Percentiles rank a stretch among this genome's conserved stretches.
Evolutionary conservation across 2,329 filamentous ascomycete genomes (phyloP).

Genomic region (Paramyrothecium roridum): DNA sequence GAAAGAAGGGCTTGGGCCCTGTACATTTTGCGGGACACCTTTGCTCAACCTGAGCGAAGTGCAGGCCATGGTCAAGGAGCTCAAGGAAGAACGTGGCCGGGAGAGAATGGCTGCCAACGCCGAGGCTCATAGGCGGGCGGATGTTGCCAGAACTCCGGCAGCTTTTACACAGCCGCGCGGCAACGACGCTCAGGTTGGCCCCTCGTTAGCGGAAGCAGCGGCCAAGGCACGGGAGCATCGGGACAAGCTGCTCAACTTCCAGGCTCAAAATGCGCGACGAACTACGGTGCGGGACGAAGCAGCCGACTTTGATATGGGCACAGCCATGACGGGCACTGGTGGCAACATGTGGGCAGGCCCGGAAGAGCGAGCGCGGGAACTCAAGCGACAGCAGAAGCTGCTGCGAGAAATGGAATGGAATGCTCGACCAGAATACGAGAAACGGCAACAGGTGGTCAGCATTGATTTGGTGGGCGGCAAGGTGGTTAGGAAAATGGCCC

Average conservation of each 20-base stretch:
- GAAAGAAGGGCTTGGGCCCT: conserved; percentile 89
- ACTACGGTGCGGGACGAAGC: conserved; percentile 88
- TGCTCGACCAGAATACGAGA: conserved; percentile 82
- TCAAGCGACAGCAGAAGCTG: conserved; percentile 82
- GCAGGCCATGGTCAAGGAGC: conserved; percentile 78
- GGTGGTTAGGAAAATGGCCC: conserved; percentile 69
- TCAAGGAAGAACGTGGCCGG: conserved; percentile 80
- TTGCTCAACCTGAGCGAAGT: conserved; percentile 72
- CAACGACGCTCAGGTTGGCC: conserved; percentile 19
- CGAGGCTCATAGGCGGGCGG: conserved; percentile 61
- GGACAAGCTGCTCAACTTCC: conserved; percentile 77
- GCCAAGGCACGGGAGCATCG: conserved; percentile 72
- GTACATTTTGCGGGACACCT: conserved; percentile 80
- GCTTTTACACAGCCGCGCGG: conserved; percentile 53
- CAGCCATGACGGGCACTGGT: conserved; percentile 36
- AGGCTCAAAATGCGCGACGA: conserved; percentile 78
- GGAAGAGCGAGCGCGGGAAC: conserved; percentile 74
- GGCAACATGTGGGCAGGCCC: conserved; percentile 77
- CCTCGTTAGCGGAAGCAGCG: conserved; percentile 52
- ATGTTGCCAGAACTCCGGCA: conserved; percentile 58
- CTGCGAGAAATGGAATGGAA: conserved; percentile 86
- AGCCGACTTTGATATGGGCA: conserved; percentile 54
- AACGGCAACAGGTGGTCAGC: conserved; percentile 77
- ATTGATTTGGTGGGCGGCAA: conserved; percentile 78
- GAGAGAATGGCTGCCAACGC: conserved; percentile 85